Percentiles rank a stretch among this genome's conserved stretches.
Conservation (phyloP, 305 asterid genomes). For the Rubia balearica region DNA sequence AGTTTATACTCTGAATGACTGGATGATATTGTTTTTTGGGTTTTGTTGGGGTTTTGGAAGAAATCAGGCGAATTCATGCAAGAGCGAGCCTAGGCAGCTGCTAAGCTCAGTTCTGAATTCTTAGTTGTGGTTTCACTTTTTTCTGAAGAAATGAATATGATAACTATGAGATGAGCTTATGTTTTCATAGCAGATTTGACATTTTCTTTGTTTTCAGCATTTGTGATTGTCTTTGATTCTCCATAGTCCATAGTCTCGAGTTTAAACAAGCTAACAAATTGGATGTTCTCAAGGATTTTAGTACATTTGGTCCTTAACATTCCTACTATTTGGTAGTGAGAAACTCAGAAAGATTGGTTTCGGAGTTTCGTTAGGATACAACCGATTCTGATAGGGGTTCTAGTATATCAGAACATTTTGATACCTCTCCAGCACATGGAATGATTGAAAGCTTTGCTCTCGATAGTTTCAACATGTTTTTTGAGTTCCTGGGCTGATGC, state of each 20-base stretch:
- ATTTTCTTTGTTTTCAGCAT: neutral
- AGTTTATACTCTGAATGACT: too few species aligned
- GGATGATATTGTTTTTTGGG: too few species aligned
- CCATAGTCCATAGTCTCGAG: neutral
- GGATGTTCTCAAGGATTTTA: neutral
- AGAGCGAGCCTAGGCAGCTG: neutral
- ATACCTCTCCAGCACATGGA: neutral
- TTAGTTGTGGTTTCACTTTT: neutral
- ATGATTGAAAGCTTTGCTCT: neutral
- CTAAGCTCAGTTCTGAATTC: neutral
- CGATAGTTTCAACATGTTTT: too few species aligned
- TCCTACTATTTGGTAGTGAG: neutral
- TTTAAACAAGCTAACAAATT: neutral
- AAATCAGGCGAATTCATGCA: too few species aligned
- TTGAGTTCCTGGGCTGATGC: neutral
- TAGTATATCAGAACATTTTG: neutral
- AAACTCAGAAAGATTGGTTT: neutral
- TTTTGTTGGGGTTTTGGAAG: too few species aligned
- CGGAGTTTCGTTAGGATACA: neutral
- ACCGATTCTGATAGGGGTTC: neutral
- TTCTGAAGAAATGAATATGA: neutral
- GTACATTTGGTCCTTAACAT: neutral
- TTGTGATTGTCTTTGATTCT: neutral
- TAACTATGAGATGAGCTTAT: too few species aligned
- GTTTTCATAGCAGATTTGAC: neutral